Percentiles rank a stretch among this genome's conserved stretches.
phyloP scores from a whole-genome alignment of 1,284 basidiomycete species.

The Neotropicomus parvogracilis region DNA sequence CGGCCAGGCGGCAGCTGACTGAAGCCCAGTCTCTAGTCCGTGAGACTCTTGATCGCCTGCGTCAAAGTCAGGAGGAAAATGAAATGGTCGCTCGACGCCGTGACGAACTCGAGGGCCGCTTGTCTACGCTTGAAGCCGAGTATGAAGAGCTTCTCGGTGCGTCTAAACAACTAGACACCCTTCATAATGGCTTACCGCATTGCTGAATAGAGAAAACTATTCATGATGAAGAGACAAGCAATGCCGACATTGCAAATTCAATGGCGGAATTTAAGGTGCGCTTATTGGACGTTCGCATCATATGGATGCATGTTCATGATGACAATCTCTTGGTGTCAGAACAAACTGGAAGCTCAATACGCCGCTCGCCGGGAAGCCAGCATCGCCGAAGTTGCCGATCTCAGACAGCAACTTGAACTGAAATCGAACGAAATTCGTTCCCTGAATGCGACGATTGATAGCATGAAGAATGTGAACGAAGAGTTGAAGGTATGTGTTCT shows the following conservation, averaged over 20 bases:
- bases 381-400: slow-evolving; percentile 80
- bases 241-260: slow-evolving; percentile 75
- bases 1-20: slow-evolving; percentile 81
- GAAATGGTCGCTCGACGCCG: slow-evolving; percentile 81
- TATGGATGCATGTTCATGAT: slow-evolving; percentile 8
- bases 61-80: slow-evolving; percentile 89
- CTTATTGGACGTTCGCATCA: slow-evolving; percentile 10
- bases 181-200: slow-evolving; percentile 12
- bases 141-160: slow-evolving; percentile 93
- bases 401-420: slow-evolving; percentile 89
- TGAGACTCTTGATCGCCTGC: slow-evolving; percentile 86
- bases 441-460: slow-evolving; percentile 85
- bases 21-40: slow-evolving; percentile 85
- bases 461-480: slow-evolving; percentile 94
- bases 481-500: slow-evolving; percentile 78
- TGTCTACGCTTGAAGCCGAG: slow-evolving; percentile 82
- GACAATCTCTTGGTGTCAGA: slow-evolving; percentile 42
- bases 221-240: slow-evolving; percentile 76
- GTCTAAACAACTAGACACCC: slow-evolving; percentile 24
- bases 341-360: slow-evolving; percentile 93
- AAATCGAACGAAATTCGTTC: slow-evolving; percentile 83
- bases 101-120: slow-evolving; percentile 84
- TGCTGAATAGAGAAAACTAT: slow-evolving; percentile 72
- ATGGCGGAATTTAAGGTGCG: slow-evolving; percentile 88
- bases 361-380: slow-evolving; percentile 89